Conservation (phyloP, 2,329 filamentous ascomycete genomes). For the Trichoderma brevicompactum region DNA sequence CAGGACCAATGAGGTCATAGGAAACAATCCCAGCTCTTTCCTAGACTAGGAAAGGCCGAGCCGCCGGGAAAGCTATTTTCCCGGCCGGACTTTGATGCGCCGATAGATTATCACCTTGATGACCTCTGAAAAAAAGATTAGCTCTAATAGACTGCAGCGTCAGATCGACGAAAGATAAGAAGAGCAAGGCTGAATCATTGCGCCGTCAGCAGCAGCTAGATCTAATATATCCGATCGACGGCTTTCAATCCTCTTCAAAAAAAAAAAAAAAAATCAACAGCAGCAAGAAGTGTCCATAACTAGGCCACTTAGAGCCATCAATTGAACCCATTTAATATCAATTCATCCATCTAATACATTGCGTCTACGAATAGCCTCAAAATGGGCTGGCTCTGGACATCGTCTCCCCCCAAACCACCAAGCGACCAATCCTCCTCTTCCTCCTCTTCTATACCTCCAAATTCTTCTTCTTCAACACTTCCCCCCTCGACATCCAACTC, state of each 20-base stretch:
- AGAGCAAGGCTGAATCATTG: neutral
- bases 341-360: neutral
- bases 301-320: no score
- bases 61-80: constrained; percentile 38
- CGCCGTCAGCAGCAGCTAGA: neutral
- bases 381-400: constrained; percentile 69
- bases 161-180: neutral
- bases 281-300: neutral
- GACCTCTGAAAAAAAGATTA: neutral
- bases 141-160: neutral
- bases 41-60: constrained; percentile 29
- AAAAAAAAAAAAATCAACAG: neutral
- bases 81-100: constrained; percentile 28
- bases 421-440: constrained; percentile 34
- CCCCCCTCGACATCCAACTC: constrained; percentile 29
- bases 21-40: constrained; percentile 4
- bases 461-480: constrained; percentile 26
- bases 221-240: neutral
- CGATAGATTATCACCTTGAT: no score
- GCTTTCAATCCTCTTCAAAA: neutral
- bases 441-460: constrained; percentile 31
- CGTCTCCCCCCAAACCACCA: constrained; percentile 42
- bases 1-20: constrained; percentile 34
- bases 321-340: neutral
- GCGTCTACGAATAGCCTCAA: constrained; percentile 30